Conservation (phyloP, 805 yeast species). For the Suhomyces canberraensis region DNA sequence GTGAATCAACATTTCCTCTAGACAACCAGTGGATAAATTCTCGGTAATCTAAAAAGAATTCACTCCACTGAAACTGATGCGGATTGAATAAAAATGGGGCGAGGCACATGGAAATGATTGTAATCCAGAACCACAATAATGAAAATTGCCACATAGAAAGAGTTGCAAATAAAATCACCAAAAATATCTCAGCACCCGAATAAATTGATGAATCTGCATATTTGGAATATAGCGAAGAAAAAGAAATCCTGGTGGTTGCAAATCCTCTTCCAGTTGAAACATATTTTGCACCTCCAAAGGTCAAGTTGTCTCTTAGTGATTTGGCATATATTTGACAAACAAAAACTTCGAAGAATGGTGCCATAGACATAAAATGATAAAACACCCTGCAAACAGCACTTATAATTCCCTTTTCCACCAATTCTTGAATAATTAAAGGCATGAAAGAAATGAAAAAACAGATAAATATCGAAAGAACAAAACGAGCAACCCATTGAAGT, state of each 20-base stretch:
- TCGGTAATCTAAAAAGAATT: slow-evolving; percentile 49
- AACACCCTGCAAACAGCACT: slow-evolving; percentile 67
- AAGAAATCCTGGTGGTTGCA: slow-evolving; percentile 79
- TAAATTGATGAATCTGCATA: slow-evolving; percentile 77
- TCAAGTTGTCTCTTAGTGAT: slow-evolving; percentile 68
- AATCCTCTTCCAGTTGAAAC: slow-evolving; percentile 93
- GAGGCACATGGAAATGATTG: slow-evolving; percentile 42
- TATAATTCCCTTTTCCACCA: slow-evolving; percentile 80
- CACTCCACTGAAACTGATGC: slow-evolving; percentile 47
- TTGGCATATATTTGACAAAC: slow-evolving; percentile 90
- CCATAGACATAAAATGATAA: slow-evolving; percentile 75
- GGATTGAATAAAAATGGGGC: slow-evolving; percentile 56
- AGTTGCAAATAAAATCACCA: slow-evolving; percentile 73
- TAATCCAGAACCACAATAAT: slow-evolving; percentile 57
- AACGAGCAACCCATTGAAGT: slow-evolving; percentile 85
- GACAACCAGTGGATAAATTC: slow-evolving; percentile 68
- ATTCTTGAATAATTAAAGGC: slow-evolving; percentile 83
- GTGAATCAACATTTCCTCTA: slow-evolving; percentile 69
- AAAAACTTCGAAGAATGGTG: slow-evolving; percentile 92
- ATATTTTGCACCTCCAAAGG: slow-evolving; percentile 90
- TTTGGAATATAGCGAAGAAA: slow-evolving; percentile 67
- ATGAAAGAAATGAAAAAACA: slow-evolving; percentile 90
- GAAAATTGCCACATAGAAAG: slow-evolving; percentile 80
- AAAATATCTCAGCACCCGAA: slow-evolving; percentile 65
- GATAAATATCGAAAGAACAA: slow-evolving; percentile 84